Percentiles rank a stretch among this genome's conserved stretches.
These are phyloP conservation scores for Aureobasidium pullulans DNA, from an alignment of 2,329 filamentous ascomycete genomes.

Conservation along the genomic window DNA sequence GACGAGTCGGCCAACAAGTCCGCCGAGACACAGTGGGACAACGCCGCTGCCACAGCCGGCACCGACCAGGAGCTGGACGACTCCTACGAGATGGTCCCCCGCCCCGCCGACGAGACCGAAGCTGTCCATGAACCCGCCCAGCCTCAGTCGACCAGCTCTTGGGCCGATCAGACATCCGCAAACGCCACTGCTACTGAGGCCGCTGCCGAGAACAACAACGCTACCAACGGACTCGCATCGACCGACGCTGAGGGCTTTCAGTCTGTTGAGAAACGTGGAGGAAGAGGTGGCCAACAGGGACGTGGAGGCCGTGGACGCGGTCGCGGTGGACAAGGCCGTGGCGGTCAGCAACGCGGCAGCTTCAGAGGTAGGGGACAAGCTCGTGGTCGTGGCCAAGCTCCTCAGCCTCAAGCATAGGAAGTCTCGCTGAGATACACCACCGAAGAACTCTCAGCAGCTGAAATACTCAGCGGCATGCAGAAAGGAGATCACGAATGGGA, in stretches of 20 bases:
- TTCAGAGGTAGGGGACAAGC: conserved; percentile 22
- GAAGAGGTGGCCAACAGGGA: conserved; percentile 16
- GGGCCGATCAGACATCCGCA: conserved; percentile 65
- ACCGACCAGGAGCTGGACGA: conserved; percentile 50
- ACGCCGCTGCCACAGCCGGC: conserved; percentile 42
- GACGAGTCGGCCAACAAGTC: conserved; percentile 43
- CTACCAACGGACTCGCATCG: conserved; percentile 25
- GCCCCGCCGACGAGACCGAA: conserved; percentile 68
- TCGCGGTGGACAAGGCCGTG: conserved; percentile 25
- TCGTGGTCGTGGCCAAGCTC: conserved; percentile 31
- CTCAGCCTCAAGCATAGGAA: conserved; percentile 8
- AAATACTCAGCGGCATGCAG: background rate
- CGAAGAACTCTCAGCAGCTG: background rate
- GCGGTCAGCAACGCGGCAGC: conserved; percentile 33
- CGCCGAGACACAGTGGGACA: conserved; percentile 61
- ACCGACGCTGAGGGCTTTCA: conserved; percentile 61
- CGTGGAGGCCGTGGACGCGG: conserved; percentile 36
- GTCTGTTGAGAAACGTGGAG: conserved; percentile 44
- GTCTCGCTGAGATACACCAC: background rate
- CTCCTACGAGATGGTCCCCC: conserved; percentile 68
- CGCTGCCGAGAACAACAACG: conserved; percentile 17
- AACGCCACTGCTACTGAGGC: conserved; percentile 14
- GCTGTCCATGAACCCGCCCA: conserved; percentile 45
- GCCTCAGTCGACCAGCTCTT: conserved; percentile 63
- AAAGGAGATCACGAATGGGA: background rate